Base-by-base conservation (phyloP, 2,329 filamentous ascomycete genomes). In the Laburnicola sp. region DNA sequence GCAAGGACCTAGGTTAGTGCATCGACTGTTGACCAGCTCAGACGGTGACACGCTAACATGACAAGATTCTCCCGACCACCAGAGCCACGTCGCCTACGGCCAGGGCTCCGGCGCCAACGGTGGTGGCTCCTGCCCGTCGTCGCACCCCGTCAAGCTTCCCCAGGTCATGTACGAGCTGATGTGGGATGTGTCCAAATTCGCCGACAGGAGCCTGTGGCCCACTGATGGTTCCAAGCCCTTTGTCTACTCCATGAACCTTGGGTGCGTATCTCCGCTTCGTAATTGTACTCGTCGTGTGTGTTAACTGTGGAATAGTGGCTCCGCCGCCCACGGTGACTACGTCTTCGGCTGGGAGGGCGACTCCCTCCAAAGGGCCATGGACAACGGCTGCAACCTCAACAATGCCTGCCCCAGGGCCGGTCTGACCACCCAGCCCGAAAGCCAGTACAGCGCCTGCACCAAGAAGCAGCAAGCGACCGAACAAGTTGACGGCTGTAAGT, bases 101-200 rank as follows among this genome's bases (percentile, higher is more conserved):
- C 71, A 71, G 35, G 75, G 76, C 39, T 64, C 67, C 7, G 77
- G 77, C 11, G 77, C 77, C 21, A 76, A 59, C 22, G 78, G 78
- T 22, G 77, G 78, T 50, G 77, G 77, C 46, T 62, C 69, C 28
- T 80, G 78, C 74, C 78, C 78, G 3, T 70, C 75, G 4, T 60
- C 60, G 3, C 65, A 69, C 48, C 66, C 67, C 31, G 55, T 59
- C 45, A 70, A 70, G 65, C 60, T 70, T 21, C 67, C 67, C 16
- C 66, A 70, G 53, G 42, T 70, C 50, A 70, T 70, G 67, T 70
- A 70, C 59, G 67, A 70, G 50, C 57, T 70, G 31, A 70, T 70
- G 66, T 70, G 66, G 67, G 64, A 70, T 42, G 63, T 69, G 7
- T 66, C 56, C 49, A 58, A 57, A 40, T 69, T 69, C 43, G 52